phyloP scores from a whole-genome alignment of 2,329 filamentous ascomycete species.

The Trichoderma sp. region DNA sequence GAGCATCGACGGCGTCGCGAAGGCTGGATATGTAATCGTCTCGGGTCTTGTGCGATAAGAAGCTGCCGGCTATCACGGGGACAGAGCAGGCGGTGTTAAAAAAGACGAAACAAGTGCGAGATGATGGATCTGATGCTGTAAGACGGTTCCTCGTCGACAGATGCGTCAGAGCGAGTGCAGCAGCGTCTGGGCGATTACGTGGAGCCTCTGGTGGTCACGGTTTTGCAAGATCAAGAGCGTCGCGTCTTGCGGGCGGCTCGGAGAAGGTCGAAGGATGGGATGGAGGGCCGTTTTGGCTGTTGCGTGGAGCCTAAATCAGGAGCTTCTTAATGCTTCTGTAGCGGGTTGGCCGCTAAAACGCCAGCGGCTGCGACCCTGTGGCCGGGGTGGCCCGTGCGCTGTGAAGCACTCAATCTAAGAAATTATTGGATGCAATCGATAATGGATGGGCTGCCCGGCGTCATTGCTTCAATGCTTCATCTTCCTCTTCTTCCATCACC shows the following conservation, averaged over 20 bases:
- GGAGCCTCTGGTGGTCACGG: not conserved
- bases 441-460: not conserved
- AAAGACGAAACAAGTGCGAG: not conserved
- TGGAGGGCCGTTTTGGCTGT: not conserved
- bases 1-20: conserved; percentile 29
- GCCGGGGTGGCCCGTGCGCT: conserved; percentile 19
- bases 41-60: not conserved
- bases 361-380: conserved; percentile 13
- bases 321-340: conserved; percentile 2
- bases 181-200: not conserved
- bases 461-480: not conserved
- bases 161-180: not conserved
- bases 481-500: not conserved
- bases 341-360: not conserved
- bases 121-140: not conserved
- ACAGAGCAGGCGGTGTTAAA: not conserved
- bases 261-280: not conserved
- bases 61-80: not conserved
- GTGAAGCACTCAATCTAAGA: not conserved
- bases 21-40: conserved; percentile 16
- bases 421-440: not conserved
- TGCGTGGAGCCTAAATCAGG: conserved; percentile 1
- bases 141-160: not conserved
- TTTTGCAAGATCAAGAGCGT: conserved; percentile 4
- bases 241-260: conserved; percentile 18